Evolutionary conservation across 768 basidiomycete genomes (phyloP).

Genomic region (Lentinus tigrinus): DNA sequence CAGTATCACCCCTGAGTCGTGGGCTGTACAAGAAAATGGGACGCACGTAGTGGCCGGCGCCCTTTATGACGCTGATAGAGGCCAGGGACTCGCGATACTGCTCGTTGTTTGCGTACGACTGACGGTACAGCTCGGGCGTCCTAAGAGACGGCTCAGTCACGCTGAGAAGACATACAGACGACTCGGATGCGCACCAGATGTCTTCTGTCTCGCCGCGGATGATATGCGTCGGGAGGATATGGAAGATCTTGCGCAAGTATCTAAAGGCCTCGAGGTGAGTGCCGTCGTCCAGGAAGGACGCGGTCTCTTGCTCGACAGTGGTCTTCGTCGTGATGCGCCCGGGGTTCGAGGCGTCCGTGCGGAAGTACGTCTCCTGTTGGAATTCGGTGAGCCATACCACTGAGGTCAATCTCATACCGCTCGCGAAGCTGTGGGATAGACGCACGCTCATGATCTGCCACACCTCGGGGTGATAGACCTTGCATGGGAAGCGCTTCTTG

Average conservation of each 20-base stretch:
- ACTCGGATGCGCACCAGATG: not conserved
- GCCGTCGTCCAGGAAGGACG: slow-evolving; percentile 20
- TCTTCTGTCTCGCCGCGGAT: not conserved
- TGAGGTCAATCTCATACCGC: not conserved
- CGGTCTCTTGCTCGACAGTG: slow-evolving; percentile 23
- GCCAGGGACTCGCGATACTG: not conserved
- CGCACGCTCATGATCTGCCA: slow-evolving; percentile 6
- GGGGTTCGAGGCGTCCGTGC: slow-evolving; percentile 8
- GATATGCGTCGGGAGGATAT: not conserved
- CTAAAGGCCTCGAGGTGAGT: slow-evolving; percentile 6
- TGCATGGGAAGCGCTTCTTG: not conserved
- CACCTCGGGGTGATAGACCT: slow-evolving; percentile 1
- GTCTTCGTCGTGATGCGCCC: slow-evolving; percentile 23
- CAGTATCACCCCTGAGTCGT: not conserved
- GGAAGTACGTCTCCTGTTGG: slow-evolving; percentile 3
- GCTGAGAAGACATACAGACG: too few relatives aligned
- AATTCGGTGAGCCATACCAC: not conserved
- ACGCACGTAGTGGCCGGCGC: not conserved
- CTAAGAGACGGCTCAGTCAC: not conserved
- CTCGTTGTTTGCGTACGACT: not conserved
- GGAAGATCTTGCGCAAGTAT: not conserved
- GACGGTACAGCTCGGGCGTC: not conserved
- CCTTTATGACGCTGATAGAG: not conserved
- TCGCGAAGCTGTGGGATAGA: not conserved
- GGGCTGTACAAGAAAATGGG: too few relatives aligned